Evolutionary conservation across 176 grass and related monocot genomes (phyloP), one percentile per base, ranked within the genome.

Genomic region (Otatea glauca): DNA sequence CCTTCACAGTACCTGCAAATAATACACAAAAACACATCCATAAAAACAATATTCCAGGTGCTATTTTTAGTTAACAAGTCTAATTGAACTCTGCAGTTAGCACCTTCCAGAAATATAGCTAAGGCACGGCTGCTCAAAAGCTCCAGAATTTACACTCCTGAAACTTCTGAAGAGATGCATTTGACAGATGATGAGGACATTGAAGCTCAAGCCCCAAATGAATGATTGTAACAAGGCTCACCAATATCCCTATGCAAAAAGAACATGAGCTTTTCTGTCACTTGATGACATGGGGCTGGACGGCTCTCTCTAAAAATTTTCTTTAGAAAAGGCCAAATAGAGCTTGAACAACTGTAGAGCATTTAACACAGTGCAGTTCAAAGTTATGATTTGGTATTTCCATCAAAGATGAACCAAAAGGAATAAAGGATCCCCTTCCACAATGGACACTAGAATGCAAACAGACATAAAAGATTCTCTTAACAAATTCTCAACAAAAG

Each of bases 121-220:
- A 21, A 77, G 16, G 24, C 54, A 70, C 14, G 14, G 49, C 32
- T 7, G 20, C 56, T 86, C 21, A 61, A 49, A 67, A 76, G 39
- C 38, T 69, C 27, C 41, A 83, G 50, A 49, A 24, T 72, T 70
- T 77, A 16, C 6, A 61, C 21, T 69, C 54, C 25, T 54, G 12
- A 10, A 65, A 88, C 73, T 83, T 53, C 34, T 77, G 64, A 80
- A 80, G n/a, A 8, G n/a, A 41, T 25, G 16, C 58, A 79, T 86
- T 79, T 79, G 51, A 76, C 55, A 82, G 11, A 77, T 70, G 25
- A 16, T 54, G 65, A 25, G 6, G 9, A 3, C 4, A 44, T 54
- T 23, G 11, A 81, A 81, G 23, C 56, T 67, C 14, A 68, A 76
- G 51, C 51, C 21, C 17, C 18, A 85, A 63, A 76, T 61, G 17